Percentiles rank a stretch among this genome's conserved stretches.
phyloP scores from a whole-genome alignment of 352 stramenopile species.

The Globisporangium ultimum region DNA sequence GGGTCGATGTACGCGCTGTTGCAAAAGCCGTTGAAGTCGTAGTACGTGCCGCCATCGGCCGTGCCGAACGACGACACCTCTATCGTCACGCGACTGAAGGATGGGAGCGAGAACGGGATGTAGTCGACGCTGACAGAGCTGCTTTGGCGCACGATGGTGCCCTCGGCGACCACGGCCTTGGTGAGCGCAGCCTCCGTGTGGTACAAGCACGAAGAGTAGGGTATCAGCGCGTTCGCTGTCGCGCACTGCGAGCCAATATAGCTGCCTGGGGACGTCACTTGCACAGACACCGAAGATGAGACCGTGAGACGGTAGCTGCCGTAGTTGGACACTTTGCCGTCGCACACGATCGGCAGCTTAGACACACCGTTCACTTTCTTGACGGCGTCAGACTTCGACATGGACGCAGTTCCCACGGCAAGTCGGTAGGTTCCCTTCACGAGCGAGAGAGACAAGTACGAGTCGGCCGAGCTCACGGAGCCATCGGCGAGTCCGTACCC shows the following conservation, averaged over 20 bases:
- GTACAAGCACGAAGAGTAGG: conserved; percentile 51
- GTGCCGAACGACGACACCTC: conserved; percentile 60
- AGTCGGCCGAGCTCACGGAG: conserved; percentile 49
- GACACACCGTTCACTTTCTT: conserved; percentile 41
- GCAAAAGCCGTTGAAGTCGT: conserved; percentile 67
- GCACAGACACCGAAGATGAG: conserved; percentile 28
- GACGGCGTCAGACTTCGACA: conserved; percentile 38
- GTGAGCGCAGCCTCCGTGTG: conserved; percentile 42
- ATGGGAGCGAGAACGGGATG: conserved; percentile 45
- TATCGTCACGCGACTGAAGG: conserved; percentile 52
- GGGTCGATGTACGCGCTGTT: conserved; percentile 63
- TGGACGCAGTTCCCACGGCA: conserved; percentile 46
- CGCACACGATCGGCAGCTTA: conserved; percentile 36
- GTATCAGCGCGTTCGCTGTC: conserved; percentile 14
- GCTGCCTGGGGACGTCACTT: conserved; percentile 25
- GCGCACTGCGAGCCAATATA: conserved; percentile 71
- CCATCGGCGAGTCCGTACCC: conserved; percentile 47
- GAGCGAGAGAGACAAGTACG: conserved; percentile 44
- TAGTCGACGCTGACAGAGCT: conserved; percentile 51
- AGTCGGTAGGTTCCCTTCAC: conserved; percentile 48
- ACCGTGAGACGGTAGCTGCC: conserved; percentile 66
- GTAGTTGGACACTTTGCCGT: conserved; percentile 51
- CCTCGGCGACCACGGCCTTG: conserved; percentile 32
- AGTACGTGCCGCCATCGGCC: conserved; percentile 26
- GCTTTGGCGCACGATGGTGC: conserved; percentile 46